A percentile compares a stretch with the other conserved stretches of the same genome.
These are phyloP conservation scores for Dacryopinax primogenitus DNA, from an alignment of 768 basidiomycete genomes.

Conservation along the genomic window DNA sequence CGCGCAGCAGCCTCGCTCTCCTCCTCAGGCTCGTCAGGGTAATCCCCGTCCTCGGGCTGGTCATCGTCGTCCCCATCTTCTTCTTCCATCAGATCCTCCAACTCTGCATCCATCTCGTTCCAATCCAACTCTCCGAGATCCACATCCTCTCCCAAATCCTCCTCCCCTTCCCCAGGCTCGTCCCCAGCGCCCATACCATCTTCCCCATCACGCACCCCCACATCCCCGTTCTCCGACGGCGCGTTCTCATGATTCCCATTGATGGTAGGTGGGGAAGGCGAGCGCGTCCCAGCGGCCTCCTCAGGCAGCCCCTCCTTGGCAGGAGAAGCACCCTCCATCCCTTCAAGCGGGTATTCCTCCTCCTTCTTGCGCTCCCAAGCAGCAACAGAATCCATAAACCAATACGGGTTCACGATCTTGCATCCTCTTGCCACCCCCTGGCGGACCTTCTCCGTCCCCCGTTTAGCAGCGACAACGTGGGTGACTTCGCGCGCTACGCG, in stretches of 20 bases:
- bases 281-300: slow-evolving; percentile 7
- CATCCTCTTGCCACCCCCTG: slow-evolving; percentile 60
- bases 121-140: slow-evolving; percentile 10
- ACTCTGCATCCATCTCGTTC: slow-evolving; percentile 12
- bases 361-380: slow-evolving; percentile 79
- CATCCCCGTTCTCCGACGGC: slow-evolving; percentile 22
- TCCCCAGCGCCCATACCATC: slow-evolving; percentile 32
- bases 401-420: slow-evolving; percentile 76
- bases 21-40: slow-evolving; percentile 29
- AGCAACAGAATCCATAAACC: slow-evolving; percentile 84
- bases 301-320: slow-evolving; percentile 8
- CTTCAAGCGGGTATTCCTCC: slow-evolving; percentile 18
- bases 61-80: slow-evolving; percentile 27
- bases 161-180: slow-evolving; percentile 18
- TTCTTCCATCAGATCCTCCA: slow-evolving; percentile 13
- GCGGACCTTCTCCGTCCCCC: slow-evolving; percentile 85
- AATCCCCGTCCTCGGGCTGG: slow-evolving; percentile 24
- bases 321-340: slow-evolving; percentile 5
- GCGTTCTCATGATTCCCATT: slow-evolving; percentile 17
- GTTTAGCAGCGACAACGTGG: slow-evolving; percentile 88
- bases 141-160: slow-evolving; percentile 19
- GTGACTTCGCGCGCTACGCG: slow-evolving; percentile 57
- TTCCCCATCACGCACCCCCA: slow-evolving; percentile 56
- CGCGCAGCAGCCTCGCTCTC: not conserved
- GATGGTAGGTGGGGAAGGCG: not conserved